A percentile compares a stretch with the other conserved stretches of the same genome.
These are phyloP conservation scores for Chlamydomonas sp. DNA, from an alignment of 139 green algal genomes.

Conservation along the genomic window DNA sequence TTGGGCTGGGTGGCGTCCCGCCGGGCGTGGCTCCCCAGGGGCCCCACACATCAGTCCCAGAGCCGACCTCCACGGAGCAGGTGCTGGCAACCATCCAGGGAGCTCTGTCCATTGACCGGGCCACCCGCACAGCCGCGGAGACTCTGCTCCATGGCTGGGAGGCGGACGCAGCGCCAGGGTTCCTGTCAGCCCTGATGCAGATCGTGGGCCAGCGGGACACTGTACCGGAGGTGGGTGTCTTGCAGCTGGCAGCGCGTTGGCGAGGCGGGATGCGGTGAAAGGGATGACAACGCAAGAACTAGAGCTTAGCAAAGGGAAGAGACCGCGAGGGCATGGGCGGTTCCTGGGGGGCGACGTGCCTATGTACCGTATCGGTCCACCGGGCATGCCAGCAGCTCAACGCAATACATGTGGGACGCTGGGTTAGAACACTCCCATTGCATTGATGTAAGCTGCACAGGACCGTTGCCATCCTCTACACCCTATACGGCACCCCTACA, in stretches of 20 bases:
- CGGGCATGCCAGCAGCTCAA: too few relatives aligned
- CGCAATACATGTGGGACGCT: neutral
- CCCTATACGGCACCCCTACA: too few relatives aligned
- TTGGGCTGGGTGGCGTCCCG: too few relatives aligned
- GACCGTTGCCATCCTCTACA: too few relatives aligned
- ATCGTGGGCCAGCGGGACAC: slow-evolving; percentile 63
- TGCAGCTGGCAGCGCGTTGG: neutral
- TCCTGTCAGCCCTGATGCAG: slow-evolving; percentile 69
- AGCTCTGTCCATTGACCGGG: slow-evolving; percentile 47
- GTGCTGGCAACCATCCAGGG: slow-evolving; percentile 33
- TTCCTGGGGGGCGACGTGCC: neutral
- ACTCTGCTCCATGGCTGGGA: slow-evolving; percentile 69
- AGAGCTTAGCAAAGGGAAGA: too few relatives aligned
- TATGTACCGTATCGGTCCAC: neutral
- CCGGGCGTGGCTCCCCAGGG: too few relatives aligned
- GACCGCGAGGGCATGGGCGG: neutral
- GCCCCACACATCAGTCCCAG: too few relatives aligned
- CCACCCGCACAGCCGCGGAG: slow-evolving; percentile 58
- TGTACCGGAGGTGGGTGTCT: slow-evolving; percentile 67
- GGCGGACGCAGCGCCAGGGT: slow-evolving; percentile 71
- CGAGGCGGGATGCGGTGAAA: neutral
- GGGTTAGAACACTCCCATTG: too few relatives aligned
- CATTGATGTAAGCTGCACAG: too few relatives aligned
- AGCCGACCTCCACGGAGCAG: too few relatives aligned
- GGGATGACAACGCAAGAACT: too few relatives aligned